Base-by-base conservation (phyloP, 2,329 filamentous ascomycete genomes). In the Cordyceps tenuipes region DNA sequence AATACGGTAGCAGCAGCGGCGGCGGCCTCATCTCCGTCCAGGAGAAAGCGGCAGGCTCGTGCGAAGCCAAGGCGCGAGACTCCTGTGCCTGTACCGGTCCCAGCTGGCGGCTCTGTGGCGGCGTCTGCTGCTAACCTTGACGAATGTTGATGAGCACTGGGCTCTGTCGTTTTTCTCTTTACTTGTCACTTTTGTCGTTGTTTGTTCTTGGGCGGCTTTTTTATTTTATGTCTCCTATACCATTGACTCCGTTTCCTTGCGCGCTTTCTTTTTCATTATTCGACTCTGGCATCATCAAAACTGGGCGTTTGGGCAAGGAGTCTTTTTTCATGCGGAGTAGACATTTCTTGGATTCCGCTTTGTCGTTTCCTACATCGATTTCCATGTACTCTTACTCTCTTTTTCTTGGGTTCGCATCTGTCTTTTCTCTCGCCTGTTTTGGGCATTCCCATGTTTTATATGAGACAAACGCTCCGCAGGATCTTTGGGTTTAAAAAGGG, bases 341-440 rank as follows among this genome's bases (percentile, higher is more conserved):
- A 29, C 7, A 7, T 47, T 29, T 48, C 41, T 10, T 9, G 15
- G 6, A 12, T 21, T 4, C 43, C 15, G 10, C 31, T 43, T 21
- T 46, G 23, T 17, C 21, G n/a, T 7, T 55, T 31, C 12, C 12
- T 26, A 21, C 34, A 15, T 29, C 26, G 13, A 59, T 59, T 46
- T 44, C 51, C 49, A 47, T 60, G 49, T 60, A 52, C 58, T 60
- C 44, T 56, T 56, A 44, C 44, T 19, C 15, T n/a, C 29, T 47
- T 29, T 12, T 48, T 47, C 1, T 41, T 17, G 10, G 9, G 10
- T 29, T 8, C n/a, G 9, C 12, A 26, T 34, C 17, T 53, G 34
- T 15, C 21, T 29, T 53, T 51, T 47, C 9, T 29, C 29, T 29
- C 12, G 12, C 34, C 9, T 13, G 12, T 17, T 21, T 7, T 29